These are phyloP conservation scores for Fusarium sambucinum DNA, from an alignment of 2,329 filamentous ascomycete genomes.

Conservation along the genomic window DNA sequence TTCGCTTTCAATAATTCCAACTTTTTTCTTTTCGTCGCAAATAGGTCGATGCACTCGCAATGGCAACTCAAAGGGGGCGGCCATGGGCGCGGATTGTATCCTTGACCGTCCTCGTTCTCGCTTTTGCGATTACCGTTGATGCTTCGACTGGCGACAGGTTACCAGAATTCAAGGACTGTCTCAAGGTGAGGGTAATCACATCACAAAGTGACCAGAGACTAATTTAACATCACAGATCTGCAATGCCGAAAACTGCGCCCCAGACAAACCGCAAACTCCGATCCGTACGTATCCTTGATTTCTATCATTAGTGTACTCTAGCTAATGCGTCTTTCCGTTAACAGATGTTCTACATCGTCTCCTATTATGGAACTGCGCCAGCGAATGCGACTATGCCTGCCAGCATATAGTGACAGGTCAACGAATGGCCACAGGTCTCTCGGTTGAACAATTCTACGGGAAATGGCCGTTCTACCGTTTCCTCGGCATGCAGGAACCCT, in stretches of 20 bases:
- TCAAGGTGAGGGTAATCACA: conserved; percentile 70
- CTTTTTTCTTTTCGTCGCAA: conserved; percentile 11
- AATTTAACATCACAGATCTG: conserved; percentile 73
- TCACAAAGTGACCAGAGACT: conserved; percentile 18
- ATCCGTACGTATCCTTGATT: conserved; percentile 72
- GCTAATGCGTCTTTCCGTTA: conserved; percentile 36
- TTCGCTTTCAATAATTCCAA: conserved; percentile 7
- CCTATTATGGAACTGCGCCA: conserved; percentile 90
- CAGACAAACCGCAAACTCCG: conserved; percentile 66
- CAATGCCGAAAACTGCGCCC: conserved; percentile 80
- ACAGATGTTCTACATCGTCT: conserved; percentile 85
- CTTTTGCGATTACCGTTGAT: conserved; percentile 60
- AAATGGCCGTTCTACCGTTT: conserved; percentile 98
- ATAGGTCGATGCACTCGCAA: conserved; percentile 50
- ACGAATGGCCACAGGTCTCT: conserved; percentile 74
- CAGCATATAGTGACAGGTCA: conserved; percentile 88
- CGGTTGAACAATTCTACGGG: conserved; percentile 92
- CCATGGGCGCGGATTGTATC: conserved; percentile 50
- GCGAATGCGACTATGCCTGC: conserved; percentile 98
- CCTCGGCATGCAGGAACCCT: conserved; percentile 93
- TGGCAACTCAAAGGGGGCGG: conserved; percentile 52
- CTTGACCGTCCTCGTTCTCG: conserved; percentile 53
- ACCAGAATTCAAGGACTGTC: conserved; percentile 88
- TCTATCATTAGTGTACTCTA: conserved; percentile 9
- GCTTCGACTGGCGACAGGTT: conserved; percentile 88